phyloP scores from a whole-genome alignment of 805 yeast genomes.

The Yamadazyma ubonensis region DNA sequence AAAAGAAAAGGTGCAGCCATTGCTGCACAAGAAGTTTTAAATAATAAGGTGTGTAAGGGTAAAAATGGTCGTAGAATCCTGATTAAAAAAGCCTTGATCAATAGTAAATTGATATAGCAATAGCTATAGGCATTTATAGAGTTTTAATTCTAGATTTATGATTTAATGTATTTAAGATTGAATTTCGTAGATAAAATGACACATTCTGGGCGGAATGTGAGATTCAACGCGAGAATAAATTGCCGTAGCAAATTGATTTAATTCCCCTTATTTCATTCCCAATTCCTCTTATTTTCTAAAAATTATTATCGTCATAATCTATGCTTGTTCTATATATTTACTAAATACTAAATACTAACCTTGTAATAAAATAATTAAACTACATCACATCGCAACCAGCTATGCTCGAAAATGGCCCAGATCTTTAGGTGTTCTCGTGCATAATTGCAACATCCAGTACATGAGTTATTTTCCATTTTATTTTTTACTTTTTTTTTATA shows the following conservation, averaged over 20 bases:
- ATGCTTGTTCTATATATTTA: too few species aligned
- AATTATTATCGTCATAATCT: too few species aligned
- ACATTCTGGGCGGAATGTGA: too few species aligned
- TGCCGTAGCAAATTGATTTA: too few species aligned
- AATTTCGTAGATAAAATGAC: too few species aligned
- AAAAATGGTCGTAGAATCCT: conserved; percentile 43
- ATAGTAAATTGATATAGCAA: conserved; percentile 6
- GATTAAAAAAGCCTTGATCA: conserved; percentile 16
- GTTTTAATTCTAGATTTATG: conserved; percentile 1
- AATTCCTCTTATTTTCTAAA: too few species aligned
- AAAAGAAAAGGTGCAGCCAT: conserved; percentile 55
- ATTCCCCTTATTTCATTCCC: too few species aligned
- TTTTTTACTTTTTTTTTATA: neutral
- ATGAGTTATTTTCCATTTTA: neutral
- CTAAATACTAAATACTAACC: too few species aligned
- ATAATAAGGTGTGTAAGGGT: conserved; percentile 43
- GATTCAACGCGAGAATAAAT: too few species aligned
- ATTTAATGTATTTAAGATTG: neutral
- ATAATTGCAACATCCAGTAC: neutral
- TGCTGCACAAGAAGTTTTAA: conserved; percentile 48
- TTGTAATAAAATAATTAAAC: too few species aligned
- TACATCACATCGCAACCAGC: too few species aligned
- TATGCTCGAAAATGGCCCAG: conserved; percentile 1
- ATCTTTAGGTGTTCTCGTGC: conserved; percentile 1
- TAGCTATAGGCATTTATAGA: conserved; percentile 1